Evolutionary conservation across 257 asterid genomes (phyloP).

Genomic region (Nicotiana obtusifolia): DNA sequence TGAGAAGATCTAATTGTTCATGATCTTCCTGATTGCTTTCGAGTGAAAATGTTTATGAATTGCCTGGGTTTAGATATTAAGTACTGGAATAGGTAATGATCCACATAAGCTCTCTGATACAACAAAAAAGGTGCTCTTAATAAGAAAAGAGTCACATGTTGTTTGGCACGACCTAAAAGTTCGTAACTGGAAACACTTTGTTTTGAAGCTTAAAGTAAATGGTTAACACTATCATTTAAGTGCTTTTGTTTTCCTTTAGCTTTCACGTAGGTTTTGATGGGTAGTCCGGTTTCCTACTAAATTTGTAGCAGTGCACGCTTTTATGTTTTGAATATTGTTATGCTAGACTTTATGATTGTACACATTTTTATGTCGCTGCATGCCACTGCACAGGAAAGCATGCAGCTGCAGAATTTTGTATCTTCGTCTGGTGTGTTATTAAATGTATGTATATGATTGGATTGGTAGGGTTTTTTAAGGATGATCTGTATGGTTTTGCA

Average conservation of each 20-base stretch:
- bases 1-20: not conserved
- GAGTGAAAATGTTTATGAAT: too few relatives aligned
- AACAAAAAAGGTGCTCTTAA: not conserved
- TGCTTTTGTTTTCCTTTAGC: not conserved
- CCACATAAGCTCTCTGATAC: not conserved
- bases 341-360: not conserved
- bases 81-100: not conserved
- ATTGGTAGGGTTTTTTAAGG: not conserved
- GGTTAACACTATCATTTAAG: not conserved
- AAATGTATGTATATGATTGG: not conserved
- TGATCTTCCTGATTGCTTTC: slow-evolving; percentile 6
- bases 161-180: not conserved
- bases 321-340: not conserved
- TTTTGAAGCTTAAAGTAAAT: not conserved
- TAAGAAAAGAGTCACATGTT: not conserved
- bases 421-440: not conserved
- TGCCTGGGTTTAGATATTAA: not conserved
- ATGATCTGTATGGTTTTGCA: not conserved
- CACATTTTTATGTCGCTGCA: not conserved
- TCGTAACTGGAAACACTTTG: not conserved
- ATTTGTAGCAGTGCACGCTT: not conserved
- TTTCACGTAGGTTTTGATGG: slow-evolving; percentile 1
- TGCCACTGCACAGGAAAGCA: not conserved
- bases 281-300: not conserved
- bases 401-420: not conserved